A percentile compares a stretch with the other conserved stretches of the same genome.
phyloP scores from a whole-genome alignment of 768 basidiomycete genomes.

The Kwoniella bestiolae region DNA sequence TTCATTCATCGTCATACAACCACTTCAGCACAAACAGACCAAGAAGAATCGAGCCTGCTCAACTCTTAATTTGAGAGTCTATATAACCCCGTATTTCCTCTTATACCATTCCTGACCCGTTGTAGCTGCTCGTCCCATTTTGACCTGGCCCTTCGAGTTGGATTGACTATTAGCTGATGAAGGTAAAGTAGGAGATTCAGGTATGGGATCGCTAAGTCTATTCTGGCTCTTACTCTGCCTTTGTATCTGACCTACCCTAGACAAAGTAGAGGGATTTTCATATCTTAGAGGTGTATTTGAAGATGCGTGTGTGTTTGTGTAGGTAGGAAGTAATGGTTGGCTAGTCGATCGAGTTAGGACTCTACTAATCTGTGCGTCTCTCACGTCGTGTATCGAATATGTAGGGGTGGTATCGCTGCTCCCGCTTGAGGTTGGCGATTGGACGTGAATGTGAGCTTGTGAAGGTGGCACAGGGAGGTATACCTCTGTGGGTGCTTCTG shows the following conservation, averaged over 20 bases:
- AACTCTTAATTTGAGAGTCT: neutral
- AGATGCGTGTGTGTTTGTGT: neutral
- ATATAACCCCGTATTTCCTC: neutral
- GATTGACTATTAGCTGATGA: neutral
- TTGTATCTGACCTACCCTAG: neutral
- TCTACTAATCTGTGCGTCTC: neutral
- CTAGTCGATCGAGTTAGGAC: neutral
- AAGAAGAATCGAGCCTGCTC: neutral
- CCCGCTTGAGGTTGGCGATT: neutral
- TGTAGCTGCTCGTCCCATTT: neutral
- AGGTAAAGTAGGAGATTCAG: conserved; percentile 7
- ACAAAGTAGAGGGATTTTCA: neutral
- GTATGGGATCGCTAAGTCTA: too few relatives aligned
- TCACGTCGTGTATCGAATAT: neutral
- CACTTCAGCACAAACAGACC: neutral
- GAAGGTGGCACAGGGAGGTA: neutral
- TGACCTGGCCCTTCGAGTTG: neutral
- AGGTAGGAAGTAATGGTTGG: neutral
- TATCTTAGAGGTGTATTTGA: neutral
- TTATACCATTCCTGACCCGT: neutral
- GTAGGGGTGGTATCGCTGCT: neutral
- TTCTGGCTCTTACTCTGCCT: too few relatives aligned
- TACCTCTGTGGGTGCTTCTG: neutral
- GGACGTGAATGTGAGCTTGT: neutral
- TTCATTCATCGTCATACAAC: too few relatives aligned